Percentiles rank a stretch among this genome's conserved stretches.
These are phyloP conservation scores for Nemania serpens DNA, from an alignment of 2,329 filamentous ascomycete species.

Conservation along the genomic window DNA sequence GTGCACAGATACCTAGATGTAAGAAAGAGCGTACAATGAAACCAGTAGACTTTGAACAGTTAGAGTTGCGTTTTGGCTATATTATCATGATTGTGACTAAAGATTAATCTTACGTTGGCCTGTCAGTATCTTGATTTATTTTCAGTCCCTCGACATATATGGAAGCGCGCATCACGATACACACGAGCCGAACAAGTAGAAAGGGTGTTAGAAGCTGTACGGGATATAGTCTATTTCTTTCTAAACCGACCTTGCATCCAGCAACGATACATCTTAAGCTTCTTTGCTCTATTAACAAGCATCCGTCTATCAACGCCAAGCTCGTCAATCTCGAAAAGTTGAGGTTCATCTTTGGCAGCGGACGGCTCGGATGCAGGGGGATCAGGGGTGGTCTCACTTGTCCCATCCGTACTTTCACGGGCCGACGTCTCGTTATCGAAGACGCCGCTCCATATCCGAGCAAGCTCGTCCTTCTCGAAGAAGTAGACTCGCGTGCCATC, in stretches of 20 bases:
- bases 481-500: constrained; percentile 98
- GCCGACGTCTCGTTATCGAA: constrained; percentile 31
- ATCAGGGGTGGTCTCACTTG: constrained; percentile 28
- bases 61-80: too few species aligned
- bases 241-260: constrained; percentile 88
- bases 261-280: constrained; percentile 97
- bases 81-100: too few species aligned
- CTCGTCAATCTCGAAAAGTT: constrained; percentile 71
- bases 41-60: too few species aligned
- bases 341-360: constrained; percentile 29
- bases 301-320: constrained; percentile 86
- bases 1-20: too few species aligned
- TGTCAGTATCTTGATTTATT: neutral
- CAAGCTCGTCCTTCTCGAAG: constrained; percentile 85
- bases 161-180: neutral
- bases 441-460: constrained; percentile 70
- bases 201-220: neutral
- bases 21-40: too few species aligned
- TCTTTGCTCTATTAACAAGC: constrained; percentile 86
- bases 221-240: constrained; percentile 58
- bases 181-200: neutral
- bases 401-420: constrained; percentile 31
- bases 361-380: constrained; percentile 20
- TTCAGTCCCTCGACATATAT: neutral
- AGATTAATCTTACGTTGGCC: too few species aligned